Conservation (phyloP, 805 yeast species). For the Metschnikowia dekortorum region DNA sequence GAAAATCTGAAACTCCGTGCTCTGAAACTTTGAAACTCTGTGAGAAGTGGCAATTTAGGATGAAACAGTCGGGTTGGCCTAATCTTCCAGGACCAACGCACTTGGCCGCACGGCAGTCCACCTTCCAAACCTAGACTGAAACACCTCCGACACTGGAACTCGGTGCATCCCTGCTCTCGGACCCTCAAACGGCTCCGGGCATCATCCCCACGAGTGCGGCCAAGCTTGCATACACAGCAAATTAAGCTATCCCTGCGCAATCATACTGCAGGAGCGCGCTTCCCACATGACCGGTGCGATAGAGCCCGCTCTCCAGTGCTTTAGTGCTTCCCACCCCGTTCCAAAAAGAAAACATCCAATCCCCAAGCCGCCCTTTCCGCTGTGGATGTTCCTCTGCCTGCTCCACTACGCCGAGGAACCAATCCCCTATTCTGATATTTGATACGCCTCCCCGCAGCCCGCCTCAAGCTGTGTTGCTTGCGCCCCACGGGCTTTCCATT, state of each 20-base stretch:
- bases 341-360: background rate
- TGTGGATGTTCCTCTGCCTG: background rate
- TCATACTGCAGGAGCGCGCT: slow-evolving; percentile 2
- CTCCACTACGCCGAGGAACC: background rate
- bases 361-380: background rate
- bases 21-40: no score
- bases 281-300: slow-evolving; percentile 5
- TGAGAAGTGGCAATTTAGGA: no score
- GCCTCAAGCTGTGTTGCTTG: background rate
- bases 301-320: background rate
- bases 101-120: no score
- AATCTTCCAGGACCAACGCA: no score
- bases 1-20: no score
- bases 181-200: no score
- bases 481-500: background rate
- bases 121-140: background rate
- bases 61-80: no score
- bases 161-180: background rate
- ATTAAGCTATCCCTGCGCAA: slow-evolving; percentile 6
- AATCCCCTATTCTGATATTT: background rate
- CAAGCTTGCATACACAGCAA: slow-evolving; percentile 2
- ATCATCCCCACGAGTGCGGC: background rate
- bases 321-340: background rate
- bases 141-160: background rate
- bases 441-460: background rate